phyloP scores from a whole-genome alignment of 2,329 filamentous ascomycete species.

The Xylaria sp. region DNA sequence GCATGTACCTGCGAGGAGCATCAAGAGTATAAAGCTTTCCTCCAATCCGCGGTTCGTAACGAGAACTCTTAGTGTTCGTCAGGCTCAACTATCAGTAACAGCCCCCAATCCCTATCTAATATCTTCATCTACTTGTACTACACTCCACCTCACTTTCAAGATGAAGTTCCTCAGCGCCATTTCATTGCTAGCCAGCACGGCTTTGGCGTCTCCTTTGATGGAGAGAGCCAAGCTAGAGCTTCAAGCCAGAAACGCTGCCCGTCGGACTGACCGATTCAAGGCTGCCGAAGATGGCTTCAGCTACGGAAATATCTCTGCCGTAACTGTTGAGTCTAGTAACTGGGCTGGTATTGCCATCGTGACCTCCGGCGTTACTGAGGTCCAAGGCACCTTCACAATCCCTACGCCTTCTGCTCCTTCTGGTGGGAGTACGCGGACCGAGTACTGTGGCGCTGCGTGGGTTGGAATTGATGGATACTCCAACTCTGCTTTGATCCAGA shows the following conservation, averaged over 20 bases:
- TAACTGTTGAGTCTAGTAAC: constrained; percentile 18
- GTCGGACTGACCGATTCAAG: constrained; percentile 9
- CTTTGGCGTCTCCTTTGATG: constrained; percentile 25
- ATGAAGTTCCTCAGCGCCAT: constrained; percentile 20
- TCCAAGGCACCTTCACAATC: constrained; percentile 19
- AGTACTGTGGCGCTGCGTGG: constrained; percentile 26
- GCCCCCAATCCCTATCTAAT: not conserved
- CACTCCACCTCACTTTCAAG: constrained; percentile 7
- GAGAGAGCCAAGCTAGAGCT: constrained; percentile 22
- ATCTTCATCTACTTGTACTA: not conserved
- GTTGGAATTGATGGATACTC: constrained; percentile 24
- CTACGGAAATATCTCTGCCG: constrained; percentile 14
- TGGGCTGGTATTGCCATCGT: constrained; percentile 23
- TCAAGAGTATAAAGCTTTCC: constrained; percentile 22
- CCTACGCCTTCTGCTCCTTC: constrained; percentile 15
- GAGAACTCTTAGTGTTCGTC: not conserved
- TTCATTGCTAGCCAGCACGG: constrained; percentile 15
- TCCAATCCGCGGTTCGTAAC: not conserved
- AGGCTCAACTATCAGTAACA: constrained; percentile 1
- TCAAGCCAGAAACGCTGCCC: constrained; percentile 18
- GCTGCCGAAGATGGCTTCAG: constrained; percentile 3
- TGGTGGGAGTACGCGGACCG: constrained; percentile 3
- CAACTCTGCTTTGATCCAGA: constrained; percentile 23
- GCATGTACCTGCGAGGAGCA: not conserved
- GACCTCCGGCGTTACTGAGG: constrained; percentile 23